These are phyloP conservation scores for Cladophialophora carrionii DNA, from an alignment of 2,329 filamentous ascomycete genomes.

Conservation along the genomic window DNA sequence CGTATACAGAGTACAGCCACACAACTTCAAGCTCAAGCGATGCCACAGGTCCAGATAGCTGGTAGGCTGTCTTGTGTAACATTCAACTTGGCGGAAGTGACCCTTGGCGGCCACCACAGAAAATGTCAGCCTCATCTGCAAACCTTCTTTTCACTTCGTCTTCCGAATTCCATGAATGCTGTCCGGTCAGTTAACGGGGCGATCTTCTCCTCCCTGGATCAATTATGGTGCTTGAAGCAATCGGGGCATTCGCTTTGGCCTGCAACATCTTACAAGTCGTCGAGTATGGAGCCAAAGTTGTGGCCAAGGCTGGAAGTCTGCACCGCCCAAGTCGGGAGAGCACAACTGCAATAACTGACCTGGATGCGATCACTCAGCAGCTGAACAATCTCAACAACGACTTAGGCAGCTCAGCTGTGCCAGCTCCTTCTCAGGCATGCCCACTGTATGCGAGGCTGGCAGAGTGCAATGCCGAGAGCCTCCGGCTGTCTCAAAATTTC, in stretches of 20 bases:
- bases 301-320: slow-evolving; percentile 5
- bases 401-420: background rate
- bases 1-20: background rate
- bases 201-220: background rate
- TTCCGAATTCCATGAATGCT: background rate
- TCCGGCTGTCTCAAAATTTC: background rate
- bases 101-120: background rate
- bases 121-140: background rate
- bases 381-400: background rate
- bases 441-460: background rate
- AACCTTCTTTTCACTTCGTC: background rate
- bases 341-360: background rate
- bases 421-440: background rate
- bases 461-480: background rate
- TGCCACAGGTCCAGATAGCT: background rate
- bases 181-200: background rate
- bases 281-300: slow-evolving; percentile 4
- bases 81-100: background rate
- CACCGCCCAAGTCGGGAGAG: slow-evolving; percentile 4
- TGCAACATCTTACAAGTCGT: slow-evolving; percentile 8
- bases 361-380: background rate
- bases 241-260: background rate
- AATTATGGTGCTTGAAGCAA: slow-evolving; percentile 1
- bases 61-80: background rate
- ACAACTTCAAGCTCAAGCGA: background rate